phyloP scores from a whole-genome alignment of 2,329 filamentous ascomycete genomes.

The Cladophialophora bantiana region DNA sequence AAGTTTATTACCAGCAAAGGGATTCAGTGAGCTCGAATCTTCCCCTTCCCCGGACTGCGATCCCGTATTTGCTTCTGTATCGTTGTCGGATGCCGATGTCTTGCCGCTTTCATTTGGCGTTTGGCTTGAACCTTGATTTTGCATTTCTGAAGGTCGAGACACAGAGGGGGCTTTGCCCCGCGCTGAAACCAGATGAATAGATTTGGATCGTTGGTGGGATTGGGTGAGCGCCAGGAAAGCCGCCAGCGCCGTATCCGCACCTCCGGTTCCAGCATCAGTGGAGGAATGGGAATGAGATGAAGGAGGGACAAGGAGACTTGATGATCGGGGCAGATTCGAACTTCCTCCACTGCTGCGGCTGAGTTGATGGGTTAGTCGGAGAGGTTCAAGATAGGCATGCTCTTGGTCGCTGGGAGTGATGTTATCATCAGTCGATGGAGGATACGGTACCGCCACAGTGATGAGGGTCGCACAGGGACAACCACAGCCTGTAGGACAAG shows the following conservation, averaged over 20 bases:
- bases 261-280: not conserved
- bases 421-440: slow-evolving; percentile 27
- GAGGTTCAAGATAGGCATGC: slow-evolving; percentile 2
- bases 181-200: slow-evolving; percentile 20
- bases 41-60: slow-evolving; percentile 21
- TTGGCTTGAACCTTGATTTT: not conserved
- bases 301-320: slow-evolving; percentile 20
- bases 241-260: slow-evolving; percentile 30
- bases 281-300: slow-evolving; percentile 8
- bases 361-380: slow-evolving; percentile 13
- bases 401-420: slow-evolving; percentile 11
- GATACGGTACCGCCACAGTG: slow-evolving; percentile 45
- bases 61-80: not conserved
- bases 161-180: slow-evolving; percentile 18
- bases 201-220: slow-evolving; percentile 32
- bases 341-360: slow-evolving; percentile 18
- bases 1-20: slow-evolving; percentile 39
- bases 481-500: slow-evolving; percentile 57
- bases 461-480: slow-evolving; percentile 54
- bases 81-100: slow-evolving; percentile 4
- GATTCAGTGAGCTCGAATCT: slow-evolving; percentile 32
- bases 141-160: not conserved
- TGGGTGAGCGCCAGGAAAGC: slow-evolving; percentile 37
- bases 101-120: not conserved
- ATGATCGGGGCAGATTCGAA: slow-evolving; percentile 23